Evolutionary conservation across 31 red algal species (phyloP).

Genomic region (Asparagopsis taxiformis): DNA sequence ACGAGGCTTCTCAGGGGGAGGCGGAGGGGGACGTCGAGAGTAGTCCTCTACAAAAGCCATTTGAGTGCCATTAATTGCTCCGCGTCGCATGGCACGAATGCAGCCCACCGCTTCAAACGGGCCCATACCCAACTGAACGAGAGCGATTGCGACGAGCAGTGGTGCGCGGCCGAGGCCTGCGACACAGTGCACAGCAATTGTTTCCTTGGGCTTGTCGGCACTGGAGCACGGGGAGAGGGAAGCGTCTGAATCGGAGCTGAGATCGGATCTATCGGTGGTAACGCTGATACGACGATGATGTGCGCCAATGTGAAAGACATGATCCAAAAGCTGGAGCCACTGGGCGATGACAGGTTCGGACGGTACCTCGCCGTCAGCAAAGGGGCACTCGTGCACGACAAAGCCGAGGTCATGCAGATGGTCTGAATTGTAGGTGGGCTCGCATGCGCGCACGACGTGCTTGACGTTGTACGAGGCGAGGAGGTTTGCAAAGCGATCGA

Average conservation of each 20-base stretch:
- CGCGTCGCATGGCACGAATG: slow-evolving; percentile 74
- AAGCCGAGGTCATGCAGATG: slow-evolving; percentile 45
- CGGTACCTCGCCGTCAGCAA: slow-evolving; percentile 74
- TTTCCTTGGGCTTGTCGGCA: slow-evolving; percentile 16
- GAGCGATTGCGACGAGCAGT: slow-evolving; percentile 76
- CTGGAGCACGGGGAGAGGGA: slow-evolving; percentile 4
- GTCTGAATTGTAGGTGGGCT: slow-evolving; percentile 51
- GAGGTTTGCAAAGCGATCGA: slow-evolving; percentile 29
- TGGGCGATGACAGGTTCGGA: slow-evolving; percentile 24
- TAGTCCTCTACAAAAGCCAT: slow-evolving; percentile 68
- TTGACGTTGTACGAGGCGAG: slow-evolving; percentile 52
- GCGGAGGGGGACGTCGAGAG: slow-evolving; percentile 28
- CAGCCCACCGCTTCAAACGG: slow-evolving; percentile 75
- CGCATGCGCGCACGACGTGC: slow-evolving; percentile 61
- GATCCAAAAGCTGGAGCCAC: slow-evolving; percentile 77
- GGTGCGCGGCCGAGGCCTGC: slow-evolving; percentile 85
- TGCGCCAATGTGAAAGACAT: slow-evolving; percentile 20
- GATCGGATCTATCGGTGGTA: neutral
- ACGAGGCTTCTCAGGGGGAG: neutral
- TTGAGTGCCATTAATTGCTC: slow-evolving; percentile 85
- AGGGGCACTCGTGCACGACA: slow-evolving; percentile 49
- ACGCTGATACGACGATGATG: neutral
- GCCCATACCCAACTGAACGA: slow-evolving; percentile 68
- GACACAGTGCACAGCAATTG: slow-evolving; percentile 76
- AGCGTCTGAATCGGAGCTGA: neutral